Percentiles rank a stretch among this genome's conserved stretches.
Evolutionary conservation across 2,329 filamentous ascomycete species (phyloP).

Genomic region (Xylariaceae sp.): DNA sequence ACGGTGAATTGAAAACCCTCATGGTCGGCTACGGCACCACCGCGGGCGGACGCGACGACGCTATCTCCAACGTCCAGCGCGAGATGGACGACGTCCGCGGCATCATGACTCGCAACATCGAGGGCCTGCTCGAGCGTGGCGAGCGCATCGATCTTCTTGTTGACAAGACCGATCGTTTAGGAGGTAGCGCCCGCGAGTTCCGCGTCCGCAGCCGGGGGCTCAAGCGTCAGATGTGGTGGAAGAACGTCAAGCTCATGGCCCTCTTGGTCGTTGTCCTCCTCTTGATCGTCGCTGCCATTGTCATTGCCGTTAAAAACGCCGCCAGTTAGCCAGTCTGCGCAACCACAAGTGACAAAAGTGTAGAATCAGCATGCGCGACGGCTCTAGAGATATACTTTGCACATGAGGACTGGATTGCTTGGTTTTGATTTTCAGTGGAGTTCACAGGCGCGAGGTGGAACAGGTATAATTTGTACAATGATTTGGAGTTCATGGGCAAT

Average conservation of each 20-base stretch:
- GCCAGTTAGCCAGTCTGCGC: conserved; percentile 16
- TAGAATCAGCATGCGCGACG: too few species aligned
- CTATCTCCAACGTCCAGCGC: conserved; percentile 73
- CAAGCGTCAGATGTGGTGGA: conserved; percentile 98
- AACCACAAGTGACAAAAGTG: too few species aligned
- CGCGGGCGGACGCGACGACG: conserved; percentile 70
- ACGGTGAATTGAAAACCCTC: conserved; percentile 68
- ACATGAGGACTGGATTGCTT: background rate
- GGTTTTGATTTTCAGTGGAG: background rate
- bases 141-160: conserved; percentile 92
- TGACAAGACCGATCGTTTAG: conserved; percentile 91
- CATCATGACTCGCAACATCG: conserved; percentile 95
- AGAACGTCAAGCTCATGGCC: conserved; percentile 94
- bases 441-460: too few species aligned
- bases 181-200: conserved; percentile 86
- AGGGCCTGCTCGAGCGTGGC: conserved; percentile 80
- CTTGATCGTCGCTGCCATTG: conserved; percentile 53
- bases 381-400: too few species aligned
- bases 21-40: conserved; percentile 85
- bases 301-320: conserved; percentile 49
- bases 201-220: conserved; percentile 79
- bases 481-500: too few species aligned
- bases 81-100: conserved; percentile 91
- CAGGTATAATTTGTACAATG: too few species aligned
- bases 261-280: conserved; percentile 66